A percentile compares a stretch with the other conserved stretches of the same genome.
Conservation (phyloP, 106 monocot genomes). For the Agapanthus africanus region DNA sequence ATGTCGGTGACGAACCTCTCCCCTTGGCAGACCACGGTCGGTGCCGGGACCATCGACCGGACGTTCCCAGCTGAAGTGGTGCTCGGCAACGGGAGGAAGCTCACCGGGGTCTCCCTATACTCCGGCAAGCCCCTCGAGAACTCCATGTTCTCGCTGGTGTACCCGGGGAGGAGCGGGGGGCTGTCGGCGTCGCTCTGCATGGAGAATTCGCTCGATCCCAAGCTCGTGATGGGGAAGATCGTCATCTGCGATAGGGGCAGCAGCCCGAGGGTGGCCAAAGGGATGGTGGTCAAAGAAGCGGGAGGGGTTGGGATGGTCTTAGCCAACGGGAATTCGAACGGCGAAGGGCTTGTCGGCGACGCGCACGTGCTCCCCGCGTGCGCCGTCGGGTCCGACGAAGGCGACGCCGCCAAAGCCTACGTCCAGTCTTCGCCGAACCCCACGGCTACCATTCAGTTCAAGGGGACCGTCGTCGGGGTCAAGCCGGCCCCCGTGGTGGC, state of each 20-base stretch:
- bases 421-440: conserved; percentile 34
- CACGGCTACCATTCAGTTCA: conserved; percentile 56
- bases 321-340: conserved; percentile 80
- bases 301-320: conserved; percentile 89
- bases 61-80: conserved; percentile 73
- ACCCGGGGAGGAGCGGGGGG: conserved; percentile 59
- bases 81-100: conserved; percentile 67
- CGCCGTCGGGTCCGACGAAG: conserved; percentile 75
- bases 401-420: conserved; percentile 70
- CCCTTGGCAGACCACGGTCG: conserved; percentile 90
- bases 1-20: conserved; percentile 95
- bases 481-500: conserved; percentile 93
- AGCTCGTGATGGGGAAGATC: conserved; percentile 57
- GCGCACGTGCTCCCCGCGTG: conserved; percentile 93
- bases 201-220: conserved; percentile 84
- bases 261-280: conserved; percentile 87
- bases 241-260: conserved; percentile 93
- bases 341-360: conserved; percentile 94
- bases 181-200: conserved; percentile 82
- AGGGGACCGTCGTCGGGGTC: conserved; percentile 70
- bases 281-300: conserved; percentile 66
- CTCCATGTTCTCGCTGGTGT: conserved; percentile 45
- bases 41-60: conserved; percentile 90
- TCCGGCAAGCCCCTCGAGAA: conserved; percentile 43
- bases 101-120: conserved; percentile 74